Conservation (phyloP, 805 yeast species). For the Spathaspora girioi region DNA sequence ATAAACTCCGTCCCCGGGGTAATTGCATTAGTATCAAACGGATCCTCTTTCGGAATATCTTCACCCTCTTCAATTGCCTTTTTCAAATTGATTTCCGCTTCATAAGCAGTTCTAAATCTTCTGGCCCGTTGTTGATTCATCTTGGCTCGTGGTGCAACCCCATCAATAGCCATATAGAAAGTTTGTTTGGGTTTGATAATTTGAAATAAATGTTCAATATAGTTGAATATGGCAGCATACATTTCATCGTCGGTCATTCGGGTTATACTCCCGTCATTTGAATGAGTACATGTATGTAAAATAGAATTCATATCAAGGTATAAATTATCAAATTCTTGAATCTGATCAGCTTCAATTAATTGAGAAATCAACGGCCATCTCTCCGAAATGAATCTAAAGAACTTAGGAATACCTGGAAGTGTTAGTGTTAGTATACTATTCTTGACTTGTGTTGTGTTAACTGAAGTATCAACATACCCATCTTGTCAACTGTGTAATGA, state of each 20-base stretch:
- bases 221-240: slow-evolving; percentile 87
- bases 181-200: slow-evolving; percentile 82
- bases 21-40: slow-evolving; percentile 88
- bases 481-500: background rate
- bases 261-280: slow-evolving; percentile 61
- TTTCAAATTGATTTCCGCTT: slow-evolving; percentile 75
- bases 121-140: slow-evolving; percentile 98
- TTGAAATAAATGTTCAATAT: slow-evolving; percentile 89
- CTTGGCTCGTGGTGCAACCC: slow-evolving; percentile 98
- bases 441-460: background rate
- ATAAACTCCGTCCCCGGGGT: slow-evolving; percentile 97
- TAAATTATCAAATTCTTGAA: slow-evolving; percentile 92
- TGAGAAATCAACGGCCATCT: slow-evolving; percentile 98
- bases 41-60: slow-evolving; percentile 75
- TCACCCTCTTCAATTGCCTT: slow-evolving; percentile 74
- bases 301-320: slow-evolving; percentile 98
- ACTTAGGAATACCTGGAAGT: slow-evolving; percentile 82
- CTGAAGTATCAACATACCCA: background rate
- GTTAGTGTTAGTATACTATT: background rate
- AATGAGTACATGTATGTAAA: slow-evolving; percentile 88
- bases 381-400: slow-evolving; percentile 94
- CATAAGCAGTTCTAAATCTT: slow-evolving; percentile 90
- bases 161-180: slow-evolving; percentile 96
- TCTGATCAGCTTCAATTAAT: slow-evolving; percentile 65
- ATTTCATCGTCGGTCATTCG: slow-evolving; percentile 85